Percentiles rank a stretch among this genome's conserved stretches.
Evolutionary conservation across 208 protist genomes (phyloP).

Genomic region (Lotmaria passim): DNA sequence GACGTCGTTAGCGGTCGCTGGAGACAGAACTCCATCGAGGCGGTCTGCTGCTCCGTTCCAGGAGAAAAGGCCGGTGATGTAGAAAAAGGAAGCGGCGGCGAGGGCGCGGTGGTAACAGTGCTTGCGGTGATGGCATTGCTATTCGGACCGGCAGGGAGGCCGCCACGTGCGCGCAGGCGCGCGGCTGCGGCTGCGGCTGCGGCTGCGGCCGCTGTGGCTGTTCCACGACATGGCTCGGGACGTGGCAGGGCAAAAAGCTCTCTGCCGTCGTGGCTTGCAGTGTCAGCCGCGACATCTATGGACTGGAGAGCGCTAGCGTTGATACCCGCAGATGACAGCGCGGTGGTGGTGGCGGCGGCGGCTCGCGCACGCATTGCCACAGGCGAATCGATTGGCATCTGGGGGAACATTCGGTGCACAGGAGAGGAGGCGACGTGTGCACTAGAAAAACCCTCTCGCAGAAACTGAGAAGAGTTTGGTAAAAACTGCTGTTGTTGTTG

Average conservation of each 20-base stretch:
- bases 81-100: not conserved
- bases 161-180: not conserved
- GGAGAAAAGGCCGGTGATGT: not conserved
- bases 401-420: not conserved
- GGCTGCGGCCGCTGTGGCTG: not conserved
- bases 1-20: not conserved
- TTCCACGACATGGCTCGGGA: conserved; percentile 1
- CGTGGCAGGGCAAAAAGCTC: not conserved
- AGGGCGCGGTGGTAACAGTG: not conserved
- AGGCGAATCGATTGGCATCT: not conserved
- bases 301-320: no score
- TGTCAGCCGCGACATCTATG: no score
- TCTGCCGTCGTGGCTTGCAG: no score
- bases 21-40: no score
- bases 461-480: not conserved
- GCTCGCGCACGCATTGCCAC: not conserved
- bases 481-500: conserved; percentile 8
- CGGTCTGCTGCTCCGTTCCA: no score
- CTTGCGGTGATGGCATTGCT: no score
- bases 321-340: not conserved
- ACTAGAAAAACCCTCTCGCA: not conserved
- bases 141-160: not conserved
- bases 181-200: conserved; percentile 7
- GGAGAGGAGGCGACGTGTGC: not conserved
- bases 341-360: not conserved